These are phyloP conservation scores for Echria macrotheca DNA, from an alignment of 495 filamentous ascomycete species.

Conservation along the genomic window DNA sequence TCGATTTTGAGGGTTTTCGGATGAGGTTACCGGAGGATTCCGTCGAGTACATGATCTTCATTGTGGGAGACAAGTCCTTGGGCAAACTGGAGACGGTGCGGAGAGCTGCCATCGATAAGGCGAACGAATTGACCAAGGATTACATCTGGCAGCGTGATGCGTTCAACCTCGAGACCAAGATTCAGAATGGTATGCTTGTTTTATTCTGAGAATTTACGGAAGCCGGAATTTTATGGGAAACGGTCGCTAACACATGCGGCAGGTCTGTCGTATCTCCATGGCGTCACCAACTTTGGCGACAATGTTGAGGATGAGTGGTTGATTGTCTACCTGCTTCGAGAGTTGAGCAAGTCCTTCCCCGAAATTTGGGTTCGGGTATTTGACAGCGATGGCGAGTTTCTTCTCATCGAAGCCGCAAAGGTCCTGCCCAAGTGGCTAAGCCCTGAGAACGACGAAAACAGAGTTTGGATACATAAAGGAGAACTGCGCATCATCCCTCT, in stretches of 20 bases:
- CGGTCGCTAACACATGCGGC: not conserved
- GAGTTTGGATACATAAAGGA: conserved; percentile 76
- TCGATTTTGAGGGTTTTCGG: conserved; percentile 59
- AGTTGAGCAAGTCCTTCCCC: conserved; percentile 65
- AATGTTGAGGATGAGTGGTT: conserved; percentile 97
- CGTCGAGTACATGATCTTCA: conserved; percentile 77
- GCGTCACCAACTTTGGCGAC: conserved; percentile 81
- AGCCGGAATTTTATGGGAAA: too few species aligned
- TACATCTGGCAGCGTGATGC: conserved; percentile 94
- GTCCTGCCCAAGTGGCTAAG: conserved; percentile 84
- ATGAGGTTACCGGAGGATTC: conserved; percentile 78
- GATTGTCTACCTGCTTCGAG: conserved; percentile 83
- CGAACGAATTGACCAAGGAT: conserved; percentile 59
- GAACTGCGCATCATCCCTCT: conserved; percentile 69
- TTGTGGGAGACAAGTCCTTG: conserved; percentile 51
- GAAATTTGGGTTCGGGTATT: conserved; percentile 76
- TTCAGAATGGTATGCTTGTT: conserved; percentile 50
- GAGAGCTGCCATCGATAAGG: conserved; percentile 57
- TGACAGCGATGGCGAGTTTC: conserved; percentile 91
- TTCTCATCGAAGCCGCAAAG: conserved; percentile 90
- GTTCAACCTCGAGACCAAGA: conserved; percentile 55
- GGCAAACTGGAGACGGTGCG: conserved; percentile 64
- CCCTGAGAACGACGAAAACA: conserved; percentile 80
- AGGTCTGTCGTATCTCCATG: conserved; percentile 53
- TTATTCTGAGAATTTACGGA: too few species aligned